A percentile compares a stretch with the other conserved stretches of the same genome.
phyloP scores from a whole-genome alignment of 306 rosid genomes.

The Inga laurina region DNA sequence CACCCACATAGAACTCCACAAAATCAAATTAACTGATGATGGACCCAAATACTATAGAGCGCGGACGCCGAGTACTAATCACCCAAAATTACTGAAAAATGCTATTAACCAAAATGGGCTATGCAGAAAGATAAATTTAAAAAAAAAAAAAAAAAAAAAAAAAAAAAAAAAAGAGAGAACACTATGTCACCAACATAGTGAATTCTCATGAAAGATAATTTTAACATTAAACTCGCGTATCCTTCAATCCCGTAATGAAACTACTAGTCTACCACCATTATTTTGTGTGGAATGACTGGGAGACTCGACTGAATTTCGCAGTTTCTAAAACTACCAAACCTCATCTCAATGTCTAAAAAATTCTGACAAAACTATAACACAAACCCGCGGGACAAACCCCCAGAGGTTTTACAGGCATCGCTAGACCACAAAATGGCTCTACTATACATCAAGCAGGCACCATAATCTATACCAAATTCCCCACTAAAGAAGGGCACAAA shows the following conservation, averaged over 20 bases:
- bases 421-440: slow-evolving; percentile 33
- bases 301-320: neutral
- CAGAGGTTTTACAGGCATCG: neutral
- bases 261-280: neutral
- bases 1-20: no score
- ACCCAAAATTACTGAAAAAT: neutral
- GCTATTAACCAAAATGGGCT: neutral
- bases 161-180: neutral
- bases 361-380: slow-evolving; percentile 7
- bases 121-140: neutral
- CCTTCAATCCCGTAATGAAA: neutral
- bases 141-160: no score
- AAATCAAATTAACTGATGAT: no score
- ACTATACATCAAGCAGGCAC: slow-evolving; percentile 41
- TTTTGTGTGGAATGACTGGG: neutral
- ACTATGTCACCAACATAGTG: neutral
- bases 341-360: slow-evolving; percentile 1
- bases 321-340: slow-evolving; percentile 1
- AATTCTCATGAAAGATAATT: neutral
- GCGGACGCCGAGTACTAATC: no score
- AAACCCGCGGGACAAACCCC: neutral
- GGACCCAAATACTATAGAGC: no score
- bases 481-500: slow-evolving; percentile 3
- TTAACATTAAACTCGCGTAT: neutral
- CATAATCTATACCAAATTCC: slow-evolving; percentile 24